These are phyloP conservation scores for Tardiomyces blankii DNA, from an alignment of 1,139 yeast genomes.

Conservation along the genomic window DNA sequence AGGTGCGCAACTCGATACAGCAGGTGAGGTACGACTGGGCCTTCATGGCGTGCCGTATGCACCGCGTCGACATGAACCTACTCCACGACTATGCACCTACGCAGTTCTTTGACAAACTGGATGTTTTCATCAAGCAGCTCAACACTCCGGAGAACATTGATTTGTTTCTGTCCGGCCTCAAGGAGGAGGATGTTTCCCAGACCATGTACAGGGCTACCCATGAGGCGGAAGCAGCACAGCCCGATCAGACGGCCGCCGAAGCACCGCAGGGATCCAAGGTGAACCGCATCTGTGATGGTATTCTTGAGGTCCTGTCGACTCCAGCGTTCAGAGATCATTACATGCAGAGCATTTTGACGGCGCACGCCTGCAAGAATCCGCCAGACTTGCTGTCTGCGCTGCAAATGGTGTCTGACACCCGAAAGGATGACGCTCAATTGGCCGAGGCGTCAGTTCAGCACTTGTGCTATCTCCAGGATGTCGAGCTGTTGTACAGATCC, in stretches of 20 bases:
- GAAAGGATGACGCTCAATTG: background rate
- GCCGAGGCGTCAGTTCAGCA: constrained; percentile 58
- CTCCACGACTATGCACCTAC: constrained; percentile 79
- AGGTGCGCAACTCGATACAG: constrained; percentile 61
- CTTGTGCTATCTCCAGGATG: constrained; percentile 84
- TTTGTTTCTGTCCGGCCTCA: constrained; percentile 73
- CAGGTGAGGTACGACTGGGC: constrained; percentile 54
- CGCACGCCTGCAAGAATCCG: constrained; percentile 86
- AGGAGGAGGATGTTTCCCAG: constrained; percentile 74
- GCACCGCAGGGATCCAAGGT: constrained; percentile 37
- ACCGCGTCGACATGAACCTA: constrained; percentile 83
- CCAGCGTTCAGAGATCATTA: constrained; percentile 48
- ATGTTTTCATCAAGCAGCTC: constrained; percentile 61
- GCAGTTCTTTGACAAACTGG: constrained; percentile 51
- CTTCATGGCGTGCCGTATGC: constrained; percentile 74
- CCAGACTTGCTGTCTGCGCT: constrained; percentile 75
- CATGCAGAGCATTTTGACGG: constrained; percentile 74
- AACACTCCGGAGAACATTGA: constrained; percentile 69
- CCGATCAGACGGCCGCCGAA: constrained; percentile 21
- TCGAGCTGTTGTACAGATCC: constrained; percentile 64
- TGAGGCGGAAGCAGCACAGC: constrained; percentile 39
- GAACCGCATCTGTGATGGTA: constrained; percentile 63
- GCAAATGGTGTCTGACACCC: constrained; percentile 21
- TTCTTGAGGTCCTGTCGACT: constrained; percentile 43
- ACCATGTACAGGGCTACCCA: constrained; percentile 52